Conservation (phyloP, 257 asterid species). For the Orobanche coerulescens region DNA sequence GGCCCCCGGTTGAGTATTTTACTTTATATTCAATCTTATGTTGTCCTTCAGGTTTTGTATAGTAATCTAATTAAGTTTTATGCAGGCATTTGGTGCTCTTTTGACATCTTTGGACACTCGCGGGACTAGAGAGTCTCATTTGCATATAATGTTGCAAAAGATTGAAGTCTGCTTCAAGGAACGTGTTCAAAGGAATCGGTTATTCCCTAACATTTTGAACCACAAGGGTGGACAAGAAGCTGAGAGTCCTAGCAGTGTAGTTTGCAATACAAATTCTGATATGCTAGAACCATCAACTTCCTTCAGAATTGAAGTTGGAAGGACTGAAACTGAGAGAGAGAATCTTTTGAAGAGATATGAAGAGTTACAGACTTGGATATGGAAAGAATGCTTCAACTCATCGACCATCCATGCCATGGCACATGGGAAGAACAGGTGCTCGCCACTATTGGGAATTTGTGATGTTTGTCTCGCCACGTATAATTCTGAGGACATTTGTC, state of each 20-base stretch:
- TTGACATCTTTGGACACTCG: slow-evolving; percentile 74
- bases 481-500: slow-evolving; percentile 38
- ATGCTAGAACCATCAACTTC: slow-evolving; percentile 52
- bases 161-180: slow-evolving; percentile 72
- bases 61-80: slow-evolving; percentile 7
- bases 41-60: not conserved
- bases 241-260: slow-evolving; percentile 57
- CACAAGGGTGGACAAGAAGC: slow-evolving; percentile 30
- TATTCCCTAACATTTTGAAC: slow-evolving; percentile 16
- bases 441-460: slow-evolving; percentile 55
- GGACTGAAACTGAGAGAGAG: slow-evolving; percentile 43
- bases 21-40: not conserved
- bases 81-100: slow-evolving; percentile 86
- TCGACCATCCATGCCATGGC: slow-evolving; percentile 41
- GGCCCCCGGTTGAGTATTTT: not conserved
- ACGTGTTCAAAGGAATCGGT: slow-evolving; percentile 35
- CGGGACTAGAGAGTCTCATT: slow-evolving; percentile 91
- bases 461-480: slow-evolving; percentile 48
- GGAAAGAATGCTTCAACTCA: slow-evolving; percentile 72
- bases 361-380: slow-evolving; percentile 70
- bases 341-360: slow-evolving; percentile 53
- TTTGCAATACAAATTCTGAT: slow-evolving; percentile 43
- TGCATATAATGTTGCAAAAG: slow-evolving; percentile 86
- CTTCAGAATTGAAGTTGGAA: slow-evolving; percentile 61
- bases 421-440: slow-evolving; percentile 53